Base-by-base conservation (phyloP, 805 yeast genomes). In the Metschnikowia noctiluminum region DNA sequence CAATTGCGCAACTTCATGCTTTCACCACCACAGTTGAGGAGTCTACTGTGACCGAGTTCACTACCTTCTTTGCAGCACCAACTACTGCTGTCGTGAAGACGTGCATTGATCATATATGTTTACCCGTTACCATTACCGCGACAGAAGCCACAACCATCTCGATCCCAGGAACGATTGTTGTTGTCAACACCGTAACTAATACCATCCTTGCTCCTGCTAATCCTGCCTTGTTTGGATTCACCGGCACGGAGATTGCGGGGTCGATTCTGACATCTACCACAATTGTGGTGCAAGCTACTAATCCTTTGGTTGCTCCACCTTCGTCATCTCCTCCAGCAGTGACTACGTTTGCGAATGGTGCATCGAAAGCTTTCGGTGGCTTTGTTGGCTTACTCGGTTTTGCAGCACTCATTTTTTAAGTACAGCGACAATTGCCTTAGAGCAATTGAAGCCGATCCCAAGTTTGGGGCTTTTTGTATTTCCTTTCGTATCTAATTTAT, bases 41-140 rank as follows among this genome's bases (percentile, higher is more conserved):
- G 31, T 56, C 66, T 34, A 65, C 70, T 34, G 63, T 62, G 50
- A 69, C 74, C 49, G 70, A 59, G 51, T 69, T 57, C 63, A 58
- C 64, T 56, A 70, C 74, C 52, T 68, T 61, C 67, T 69, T 71
- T 55, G 72, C 74, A 51, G 55, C 50, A 39, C 48, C 65, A 36
- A 70, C 74, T 44, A 60, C 63, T 38, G 40, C 69, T 42, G 62
- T 65, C 47, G 52, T 70, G 48, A 68, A 67, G 45, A 66, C 64
- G 34, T 69, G 73, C 57, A 38, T 43, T 26, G 57, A 58, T 38
- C 45, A 60, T 46, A 49, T 51, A 36, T 68, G 73, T 61, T 56
- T 50, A 14, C 65, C 67, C 36, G 48, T 53, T n/a, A 30, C 42
- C 6, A 51, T 64, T 50, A 57, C 68, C 41, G 68, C 65, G 48